These are phyloP conservation scores for Penicillium fuscoglaucum DNA, from an alignment of 2,329 filamentous ascomycete species.

Conservation along the genomic window DNA sequence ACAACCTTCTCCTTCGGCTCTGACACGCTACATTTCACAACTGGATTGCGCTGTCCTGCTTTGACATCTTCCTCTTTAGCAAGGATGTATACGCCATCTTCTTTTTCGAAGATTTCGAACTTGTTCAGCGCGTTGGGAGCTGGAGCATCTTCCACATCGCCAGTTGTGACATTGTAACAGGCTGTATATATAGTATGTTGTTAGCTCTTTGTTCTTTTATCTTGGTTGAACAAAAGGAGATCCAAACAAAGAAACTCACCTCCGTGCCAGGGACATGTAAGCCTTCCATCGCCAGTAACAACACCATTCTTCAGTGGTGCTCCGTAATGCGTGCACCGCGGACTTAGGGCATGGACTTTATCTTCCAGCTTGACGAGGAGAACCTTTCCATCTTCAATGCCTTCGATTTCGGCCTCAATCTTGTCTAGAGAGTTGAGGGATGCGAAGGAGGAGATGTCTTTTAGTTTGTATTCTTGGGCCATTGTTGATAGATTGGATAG, in stretches of 20 bases:
- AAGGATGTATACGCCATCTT: slow-evolving; percentile 80
- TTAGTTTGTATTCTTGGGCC: slow-evolving; percentile 58
- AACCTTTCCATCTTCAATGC: slow-evolving; percentile 81
- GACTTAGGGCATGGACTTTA: slow-evolving; percentile 74
- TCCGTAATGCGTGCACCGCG: slow-evolving; percentile 88
- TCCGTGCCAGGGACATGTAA: slow-evolving; percentile 97
- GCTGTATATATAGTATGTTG: slow-evolving; percentile 53
- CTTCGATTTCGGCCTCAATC: slow-evolving; percentile 86
- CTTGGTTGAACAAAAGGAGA: background rate
- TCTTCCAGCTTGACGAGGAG: slow-evolving; percentile 77
- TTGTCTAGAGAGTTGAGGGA: slow-evolving; percentile 78
- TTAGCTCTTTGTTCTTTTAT: slow-evolving; percentile 7
- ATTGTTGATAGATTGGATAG: slow-evolving; percentile 29
- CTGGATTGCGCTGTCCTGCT: slow-evolving; percentile 69
- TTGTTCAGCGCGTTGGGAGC: slow-evolving; percentile 81
- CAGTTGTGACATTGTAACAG: slow-evolving; percentile 86
- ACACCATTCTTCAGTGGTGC: slow-evolving; percentile 86
- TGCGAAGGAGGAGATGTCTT: slow-evolving; percentile 68
- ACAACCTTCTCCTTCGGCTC: slow-evolving; percentile 62
- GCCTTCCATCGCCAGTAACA: slow-evolving; percentile 73
- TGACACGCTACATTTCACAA: slow-evolving; percentile 66
- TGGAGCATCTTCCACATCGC: slow-evolving; percentile 93
- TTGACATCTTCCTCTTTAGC: slow-evolving; percentile 79
- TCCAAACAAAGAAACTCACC: slow-evolving; percentile 54
- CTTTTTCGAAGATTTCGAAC: slow-evolving; percentile 77